These are phyloP conservation scores for Akebia trifoliata DNA, from an alignment of 164 flowering plant genomes.

Conservation along the genomic window DNA sequence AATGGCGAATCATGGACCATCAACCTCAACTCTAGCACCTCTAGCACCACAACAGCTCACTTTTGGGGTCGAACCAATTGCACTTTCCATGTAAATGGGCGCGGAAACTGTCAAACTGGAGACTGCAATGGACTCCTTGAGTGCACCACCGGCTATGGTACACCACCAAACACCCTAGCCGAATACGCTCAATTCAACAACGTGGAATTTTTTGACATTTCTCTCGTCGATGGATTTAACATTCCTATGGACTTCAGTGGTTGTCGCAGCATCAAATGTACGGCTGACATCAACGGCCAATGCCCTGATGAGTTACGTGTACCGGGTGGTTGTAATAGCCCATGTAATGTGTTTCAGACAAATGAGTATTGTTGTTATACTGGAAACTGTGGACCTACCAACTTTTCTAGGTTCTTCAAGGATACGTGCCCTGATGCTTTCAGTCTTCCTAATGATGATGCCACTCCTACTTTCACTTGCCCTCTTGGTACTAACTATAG, in stretches of 20 bases:
- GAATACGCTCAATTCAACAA: conserved; percentile 21
- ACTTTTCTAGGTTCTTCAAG: conserved; percentile 2
- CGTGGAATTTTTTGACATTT: conserved; percentile 28
- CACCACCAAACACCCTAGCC: conserved; percentile 23
- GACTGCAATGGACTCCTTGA: conserved; percentile 18
- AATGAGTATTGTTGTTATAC: not conserved
- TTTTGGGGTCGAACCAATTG: conserved; percentile 17
- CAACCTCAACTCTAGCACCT: conserved; percentile 1
- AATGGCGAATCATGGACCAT: conserved; percentile 9
- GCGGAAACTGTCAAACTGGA: conserved; percentile 17
- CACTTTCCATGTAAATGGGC: not conserved
- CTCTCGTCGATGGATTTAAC: conserved; percentile 31
- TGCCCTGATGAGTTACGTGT: conserved; percentile 26
- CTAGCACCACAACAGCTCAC: conserved; percentile 10
- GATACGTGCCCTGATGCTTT: not conserved
- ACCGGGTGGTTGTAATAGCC: conserved; percentile 8
- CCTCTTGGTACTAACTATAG: not conserved
- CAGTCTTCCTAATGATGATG: not conserved
- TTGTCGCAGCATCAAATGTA: conserved; percentile 14
- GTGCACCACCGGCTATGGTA: conserved; percentile 12
- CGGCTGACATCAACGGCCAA: conserved; percentile 19
- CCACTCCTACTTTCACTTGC: not conserved
- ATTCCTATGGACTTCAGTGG: conserved; percentile 25
- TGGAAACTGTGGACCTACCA: not conserved
- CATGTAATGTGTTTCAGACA: conserved; percentile 6